Base-by-base conservation (phyloP, 306 rosid species). In the Alnus glutinosa region DNA sequence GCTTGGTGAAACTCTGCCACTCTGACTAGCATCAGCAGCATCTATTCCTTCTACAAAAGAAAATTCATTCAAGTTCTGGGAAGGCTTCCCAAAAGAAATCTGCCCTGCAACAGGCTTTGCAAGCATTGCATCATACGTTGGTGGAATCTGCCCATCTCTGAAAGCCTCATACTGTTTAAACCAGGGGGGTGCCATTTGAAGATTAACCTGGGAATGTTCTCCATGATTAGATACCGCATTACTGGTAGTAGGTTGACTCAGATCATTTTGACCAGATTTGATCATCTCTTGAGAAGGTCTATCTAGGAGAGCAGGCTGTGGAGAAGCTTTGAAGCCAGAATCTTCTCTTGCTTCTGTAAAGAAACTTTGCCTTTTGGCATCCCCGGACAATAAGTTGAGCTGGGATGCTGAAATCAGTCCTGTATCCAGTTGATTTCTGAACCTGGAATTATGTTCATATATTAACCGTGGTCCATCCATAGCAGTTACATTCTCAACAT, bases 71-170 rank as follows among this genome's bases (percentile, higher is more conserved):
- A 76, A 57, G 67, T 78, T 81, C 70, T 83, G 86, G 19, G 81
- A 79, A 57, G 86, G 83, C 73, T 83, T 85, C 73, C 76, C 3
- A 14, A 79, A 74, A 51, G 86, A 74, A 81, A 81, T 77, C 75
- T 79, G 75, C 47, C 79, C 86, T 55, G 70, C 75, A 44, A 76
- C 81, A 77, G 55, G 61, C 71, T 78, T 75, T 62, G 79, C 67
- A 69, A 63, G 55, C 71, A 75, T 68, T 70, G 81, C 84, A 67
- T 83, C 88, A 78, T 75, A 55, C 48, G 73, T 75, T 72, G 82
- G 63, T 32, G 79, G 80, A 52, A 80, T 50, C 86, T 70, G 89
- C 76, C 85, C 89, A 70, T 85, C 86, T 81, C 80, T 83, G 18
- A 76, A 74, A 70, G 75, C 72, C 44, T 57, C 81, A 11, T 70